These are phyloP conservation scores for Plasmodium coatneyi DNA, from an alignment of 169 alveolate species.

Conservation along the genomic window DNA sequence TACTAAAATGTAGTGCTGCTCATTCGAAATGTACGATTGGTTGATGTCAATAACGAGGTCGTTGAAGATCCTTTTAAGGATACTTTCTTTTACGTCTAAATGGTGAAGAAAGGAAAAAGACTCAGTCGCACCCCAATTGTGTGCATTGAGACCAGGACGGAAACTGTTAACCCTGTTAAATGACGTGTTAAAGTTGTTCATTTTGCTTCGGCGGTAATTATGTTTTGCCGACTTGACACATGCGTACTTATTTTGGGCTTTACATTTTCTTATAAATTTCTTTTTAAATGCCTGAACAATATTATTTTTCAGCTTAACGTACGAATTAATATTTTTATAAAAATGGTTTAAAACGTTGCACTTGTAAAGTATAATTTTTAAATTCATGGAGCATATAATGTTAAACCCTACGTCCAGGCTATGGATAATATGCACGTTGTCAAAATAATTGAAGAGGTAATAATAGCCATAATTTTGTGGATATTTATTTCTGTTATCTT, in stretches of 20 bases:
- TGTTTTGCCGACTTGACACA: not conserved
- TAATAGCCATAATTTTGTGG: not conserved
- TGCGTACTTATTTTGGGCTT: not conserved
- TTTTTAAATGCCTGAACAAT: constrained; percentile 13
- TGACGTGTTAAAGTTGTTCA: constrained; percentile 5
- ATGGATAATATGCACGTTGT: constrained; percentile 30
- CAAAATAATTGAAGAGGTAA: not conserved
- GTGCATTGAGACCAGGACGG: not conserved
- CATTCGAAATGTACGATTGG: constrained; percentile 48
- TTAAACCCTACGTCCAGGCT: constrained; percentile 40
- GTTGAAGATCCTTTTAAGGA: constrained; percentile 27
- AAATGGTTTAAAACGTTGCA: constrained; percentile 59
- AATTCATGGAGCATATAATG: constrained; percentile 52
- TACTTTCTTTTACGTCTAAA: constrained; percentile 29
- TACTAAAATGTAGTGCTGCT: constrained; percentile 45
- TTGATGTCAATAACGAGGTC: constrained; percentile 35
- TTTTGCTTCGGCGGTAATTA: not conserved
- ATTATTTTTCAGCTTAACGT: not conserved
- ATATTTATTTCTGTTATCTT: constrained; percentile 19
- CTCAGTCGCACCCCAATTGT: not conserved
- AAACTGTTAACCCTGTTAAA: constrained; percentile 2
- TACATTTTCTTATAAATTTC: constrained; percentile 49
- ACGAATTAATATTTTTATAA: constrained; percentile 35
- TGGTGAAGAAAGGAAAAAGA: not conserved
- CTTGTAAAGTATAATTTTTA: constrained; percentile 45